phyloP scores from a whole-genome alignment of 805 yeast genomes.

The Saccharomycopsis fodiens region DNA sequence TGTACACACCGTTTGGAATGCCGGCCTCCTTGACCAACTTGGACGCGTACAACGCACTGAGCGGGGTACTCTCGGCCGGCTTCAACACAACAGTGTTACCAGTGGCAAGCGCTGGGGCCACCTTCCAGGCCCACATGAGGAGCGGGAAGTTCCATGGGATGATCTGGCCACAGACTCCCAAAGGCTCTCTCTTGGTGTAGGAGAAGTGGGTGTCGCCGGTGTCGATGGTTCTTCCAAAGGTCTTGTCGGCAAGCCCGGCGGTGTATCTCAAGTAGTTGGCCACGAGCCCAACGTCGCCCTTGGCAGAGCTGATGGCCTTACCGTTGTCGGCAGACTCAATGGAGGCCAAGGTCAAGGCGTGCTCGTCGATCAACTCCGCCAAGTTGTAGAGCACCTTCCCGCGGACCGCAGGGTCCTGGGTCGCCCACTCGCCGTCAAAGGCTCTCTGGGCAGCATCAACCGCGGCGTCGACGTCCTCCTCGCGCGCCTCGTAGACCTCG shows the following conservation, averaged over 20 bases:
- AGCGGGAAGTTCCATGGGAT: constrained; percentile 85
- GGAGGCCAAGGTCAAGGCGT: constrained; percentile 54
- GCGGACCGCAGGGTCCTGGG: constrained; percentile 49
- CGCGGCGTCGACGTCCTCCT: constrained; percentile 61
- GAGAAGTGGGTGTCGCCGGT: constrained; percentile 57
- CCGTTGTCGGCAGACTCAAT: constrained; percentile 76
- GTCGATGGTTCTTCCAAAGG: constrained; percentile 56
- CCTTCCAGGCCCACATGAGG: constrained; percentile 73
- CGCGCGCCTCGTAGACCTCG: constrained; percentile 49
- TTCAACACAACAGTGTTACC: constrained; percentile 69
- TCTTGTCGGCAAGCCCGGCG: constrained; percentile 68
- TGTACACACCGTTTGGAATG: constrained; percentile 68
- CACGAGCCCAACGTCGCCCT: constrained; percentile 60
- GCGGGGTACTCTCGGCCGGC: constrained; percentile 73
- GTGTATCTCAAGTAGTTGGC: constrained; percentile 60
- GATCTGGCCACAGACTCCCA: constrained; percentile 78
- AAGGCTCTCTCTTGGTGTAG: constrained; percentile 64
- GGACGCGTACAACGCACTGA: constrained; percentile 61
- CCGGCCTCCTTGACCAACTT: constrained; percentile 59
- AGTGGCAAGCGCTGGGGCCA: constrained; percentile 72
- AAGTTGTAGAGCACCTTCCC: constrained; percentile 46
- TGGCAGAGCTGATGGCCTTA: constrained; percentile 57
- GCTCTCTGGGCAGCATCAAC: constrained; percentile 62
- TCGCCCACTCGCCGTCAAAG: constrained; percentile 51
- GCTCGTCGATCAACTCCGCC: constrained; percentile 61